Percentiles rank a stretch among this genome's conserved stretches.
These are phyloP conservation scores for Aureobasidium sp. DNA, from an alignment of 2,329 filamentous ascomycete species.

Conservation along the genomic window DNA sequence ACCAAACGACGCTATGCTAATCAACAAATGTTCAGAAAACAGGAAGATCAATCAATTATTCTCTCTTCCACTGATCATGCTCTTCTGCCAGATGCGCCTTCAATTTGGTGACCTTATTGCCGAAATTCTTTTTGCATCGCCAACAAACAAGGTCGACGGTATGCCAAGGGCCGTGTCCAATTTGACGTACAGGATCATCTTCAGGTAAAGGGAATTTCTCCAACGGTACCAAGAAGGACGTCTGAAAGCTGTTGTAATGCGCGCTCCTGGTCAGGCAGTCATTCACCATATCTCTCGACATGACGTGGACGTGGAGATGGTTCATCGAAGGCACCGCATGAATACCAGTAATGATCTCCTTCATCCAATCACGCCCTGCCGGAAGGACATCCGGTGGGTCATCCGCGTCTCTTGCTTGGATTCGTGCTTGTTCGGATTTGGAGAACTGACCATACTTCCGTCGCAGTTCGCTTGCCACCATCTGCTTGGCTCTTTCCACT, in stretches of 20 bases:
- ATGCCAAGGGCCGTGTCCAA: constrained; percentile 53
- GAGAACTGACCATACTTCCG: constrained; percentile 61
- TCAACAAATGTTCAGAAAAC: not conserved
- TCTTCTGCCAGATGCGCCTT: constrained; percentile 71
- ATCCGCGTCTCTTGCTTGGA: constrained; percentile 53
- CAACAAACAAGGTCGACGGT: constrained; percentile 68
- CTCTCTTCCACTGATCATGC: constrained; percentile 65
- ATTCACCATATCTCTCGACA: constrained; percentile 73
- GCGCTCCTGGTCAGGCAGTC: constrained; percentile 67
- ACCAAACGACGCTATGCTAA: not conserved
- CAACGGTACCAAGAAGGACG: constrained; percentile 72
- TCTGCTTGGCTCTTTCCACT: constrained; percentile 50
- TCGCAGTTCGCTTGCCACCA: constrained; percentile 70
- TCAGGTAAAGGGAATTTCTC: constrained; percentile 68
- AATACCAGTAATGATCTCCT: constrained; percentile 68
- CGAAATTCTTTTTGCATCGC: constrained; percentile 71
- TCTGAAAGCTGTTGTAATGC: constrained; percentile 90
- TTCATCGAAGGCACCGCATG: constrained; percentile 89
- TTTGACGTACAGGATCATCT: constrained; percentile 57
- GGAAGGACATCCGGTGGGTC: constrained; percentile 47
- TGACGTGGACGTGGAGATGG: constrained; percentile 82
- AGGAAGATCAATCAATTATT: constrained; percentile 33
- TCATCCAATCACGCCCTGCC: constrained; percentile 67
- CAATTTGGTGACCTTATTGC: constrained; percentile 63
- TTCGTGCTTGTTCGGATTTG: constrained; percentile 53